phyloP scores from a whole-genome alignment of 2,329 filamentous ascomycete genomes.

The Teratosphaeria viscida region DNA sequence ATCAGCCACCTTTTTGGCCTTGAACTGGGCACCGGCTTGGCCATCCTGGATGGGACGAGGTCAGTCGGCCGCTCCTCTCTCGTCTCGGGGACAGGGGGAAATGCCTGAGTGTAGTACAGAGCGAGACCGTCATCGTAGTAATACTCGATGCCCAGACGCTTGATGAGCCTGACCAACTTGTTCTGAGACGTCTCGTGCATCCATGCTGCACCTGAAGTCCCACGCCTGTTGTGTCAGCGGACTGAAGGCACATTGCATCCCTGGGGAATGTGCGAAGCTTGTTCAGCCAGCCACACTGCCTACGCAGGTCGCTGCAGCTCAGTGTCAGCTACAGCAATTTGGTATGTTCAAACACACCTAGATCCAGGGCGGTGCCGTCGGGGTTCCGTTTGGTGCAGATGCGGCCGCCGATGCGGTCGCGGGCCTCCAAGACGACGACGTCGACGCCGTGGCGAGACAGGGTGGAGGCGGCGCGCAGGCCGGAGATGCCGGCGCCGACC shows the following conservation, averaged over 20 bases:
- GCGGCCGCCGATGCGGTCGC: slow-evolving; percentile 16
- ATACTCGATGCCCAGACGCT: slow-evolving; percentile 32
- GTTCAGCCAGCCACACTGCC: not conserved
- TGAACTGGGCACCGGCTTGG: slow-evolving; percentile 35
- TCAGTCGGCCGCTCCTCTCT: not conserved
- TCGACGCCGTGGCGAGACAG: not conserved
- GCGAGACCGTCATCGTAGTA: slow-evolving; percentile 37
- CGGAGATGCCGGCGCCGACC: not conserved
- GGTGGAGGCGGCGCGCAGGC: not conserved
- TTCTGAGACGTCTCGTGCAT: slow-evolving; percentile 38
- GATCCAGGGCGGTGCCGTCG: not conserved
- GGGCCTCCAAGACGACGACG: slow-evolving; percentile 12
- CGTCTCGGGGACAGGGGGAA: not conserved
- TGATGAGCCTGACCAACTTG: slow-evolving; percentile 34
- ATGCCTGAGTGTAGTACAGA: slow-evolving; percentile 30
- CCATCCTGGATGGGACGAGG: slow-evolving; percentile 15
- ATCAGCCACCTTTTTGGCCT: slow-evolving; percentile 37
- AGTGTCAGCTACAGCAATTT: slow-evolving; percentile 1
- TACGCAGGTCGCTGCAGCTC: slow-evolving; percentile 1
- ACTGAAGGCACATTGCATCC: not conserved
- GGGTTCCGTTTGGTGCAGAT: slow-evolving; percentile 4
- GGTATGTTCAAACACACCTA: not conserved
- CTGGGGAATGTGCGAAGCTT: slow-evolving; percentile 1
- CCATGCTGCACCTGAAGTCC: slow-evolving; percentile 32
- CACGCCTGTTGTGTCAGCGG: not conserved